Base-by-base conservation (phyloP, 345 rosid species). In the Microcos paniculata region DNA sequence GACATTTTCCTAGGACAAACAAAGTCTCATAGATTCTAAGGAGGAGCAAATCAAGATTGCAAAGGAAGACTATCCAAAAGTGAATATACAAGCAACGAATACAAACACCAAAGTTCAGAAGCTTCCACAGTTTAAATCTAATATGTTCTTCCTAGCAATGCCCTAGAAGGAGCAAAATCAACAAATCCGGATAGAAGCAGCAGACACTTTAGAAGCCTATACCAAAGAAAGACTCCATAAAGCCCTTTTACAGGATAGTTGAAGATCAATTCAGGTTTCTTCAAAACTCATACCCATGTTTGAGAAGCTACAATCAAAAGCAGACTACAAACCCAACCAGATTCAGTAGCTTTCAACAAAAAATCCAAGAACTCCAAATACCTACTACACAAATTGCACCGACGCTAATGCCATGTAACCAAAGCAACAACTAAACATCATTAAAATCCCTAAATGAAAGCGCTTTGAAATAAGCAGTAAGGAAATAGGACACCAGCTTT, bases 111-210 rank as follows among this genome's bases (percentile, higher is more conserved):
- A 61, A 26, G 46, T 46, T 24, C 16, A 40, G 28, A 62, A 59
- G 70, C 69, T 74, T 74, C 48, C 28, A 72, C 14, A 30, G 14
- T 49, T 51, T 72, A 68, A 59, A 28, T 58, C 67, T 26, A 62
- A 14, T 4, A 31, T 10, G 13, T 45, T 28, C 6, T 45, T 21
- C 52, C 31, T 38, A 48, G 43, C 72, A 69, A 70, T 49, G 57
- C 43, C 35, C 19, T 49, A 49, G 45, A 49, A 70, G 12, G 49
- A 30, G 43, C 6, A 49, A 4, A 19, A 69, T 49, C 58, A 26
- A 51, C 38, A 31, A 59, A 70, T 70, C 73, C 19, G 19, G 16
- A 70, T 31, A 51, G 45, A 26, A 1, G 43, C 28, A 48, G 16
- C 73, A 9, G 24, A 30, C 31, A 65, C 16, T 65, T 63, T 65